These are phyloP conservation scores for Leptographium wingfieldii DNA, from an alignment of 2,329 filamentous ascomycete species.

Conservation along the genomic window DNA sequence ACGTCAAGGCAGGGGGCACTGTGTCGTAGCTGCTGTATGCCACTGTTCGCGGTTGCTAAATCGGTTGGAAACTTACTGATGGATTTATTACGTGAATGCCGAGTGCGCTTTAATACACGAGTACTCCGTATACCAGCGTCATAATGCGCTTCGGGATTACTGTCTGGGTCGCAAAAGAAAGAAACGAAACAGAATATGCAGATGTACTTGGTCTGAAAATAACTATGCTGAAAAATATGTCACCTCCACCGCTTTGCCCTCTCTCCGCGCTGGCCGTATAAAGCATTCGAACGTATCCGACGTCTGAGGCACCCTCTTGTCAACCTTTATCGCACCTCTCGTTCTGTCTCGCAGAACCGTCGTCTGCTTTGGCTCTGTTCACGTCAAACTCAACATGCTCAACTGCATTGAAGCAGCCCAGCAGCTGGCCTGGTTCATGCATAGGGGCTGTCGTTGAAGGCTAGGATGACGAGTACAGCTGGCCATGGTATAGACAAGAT, in stretches of 20 bases:
- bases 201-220: background rate
- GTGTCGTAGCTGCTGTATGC: background rate
- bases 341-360: background rate
- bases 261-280: background rate
- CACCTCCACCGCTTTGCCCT: background rate
- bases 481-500: conserved; percentile 14
- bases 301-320: background rate
- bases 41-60: background rate
- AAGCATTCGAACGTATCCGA: background rate
- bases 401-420: background rate
- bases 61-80: background rate
- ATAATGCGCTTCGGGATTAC: background rate
- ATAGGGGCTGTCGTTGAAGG: conserved; percentile 2
- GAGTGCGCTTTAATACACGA: background rate
- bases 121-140: background rate
- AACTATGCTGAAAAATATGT: background rate
- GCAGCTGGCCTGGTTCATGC: background rate
- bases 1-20: background rate
- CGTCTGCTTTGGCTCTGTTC: background rate
- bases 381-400: background rate
- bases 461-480: conserved; percentile 11
- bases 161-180: background rate
- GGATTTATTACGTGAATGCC: background rate
- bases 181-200: background rate
- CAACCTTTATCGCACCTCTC: background rate